These are phyloP conservation scores for Rhamnella rubrinervis DNA, from an alignment of 331 rosid species.

Conservation along the genomic window DNA sequence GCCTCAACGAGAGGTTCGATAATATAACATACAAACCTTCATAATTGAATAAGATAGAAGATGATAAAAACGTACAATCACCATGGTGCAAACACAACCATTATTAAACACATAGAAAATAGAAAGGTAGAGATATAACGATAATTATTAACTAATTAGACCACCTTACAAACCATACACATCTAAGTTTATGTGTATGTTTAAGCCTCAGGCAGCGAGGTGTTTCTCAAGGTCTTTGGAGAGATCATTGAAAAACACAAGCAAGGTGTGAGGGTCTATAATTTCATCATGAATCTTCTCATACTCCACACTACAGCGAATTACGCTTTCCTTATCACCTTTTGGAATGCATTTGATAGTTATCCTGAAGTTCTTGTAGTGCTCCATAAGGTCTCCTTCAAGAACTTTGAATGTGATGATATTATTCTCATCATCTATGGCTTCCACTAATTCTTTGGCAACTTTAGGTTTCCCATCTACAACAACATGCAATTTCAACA, in stretches of 20 bases:
- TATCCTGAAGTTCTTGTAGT: conserved; percentile 19
- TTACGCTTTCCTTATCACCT: conserved; percentile 6
- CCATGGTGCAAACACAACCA: too few relatives aligned
- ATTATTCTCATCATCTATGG: conserved; percentile 20
- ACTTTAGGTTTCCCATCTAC: conserved; percentile 20
- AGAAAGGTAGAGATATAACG: too few relatives aligned
- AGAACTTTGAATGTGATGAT: conserved; percentile 17
- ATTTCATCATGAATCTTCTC: conserved; percentile 18
- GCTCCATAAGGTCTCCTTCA: conserved; percentile 21
- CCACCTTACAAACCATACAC: too few relatives aligned
- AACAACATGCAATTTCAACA: not conserved
- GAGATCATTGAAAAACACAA: conserved; percentile 1
- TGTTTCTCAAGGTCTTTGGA: conserved; percentile 18
- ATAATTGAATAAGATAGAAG: too few relatives aligned
- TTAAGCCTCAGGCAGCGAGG: not conserved
- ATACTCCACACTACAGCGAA: conserved; percentile 20
- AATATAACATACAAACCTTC: too few relatives aligned
- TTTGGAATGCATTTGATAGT: conserved; percentile 3
- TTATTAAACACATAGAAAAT: too few relatives aligned
- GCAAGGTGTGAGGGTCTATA: conserved; percentile 17
- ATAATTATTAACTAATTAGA: too few relatives aligned
- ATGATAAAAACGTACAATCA: too few relatives aligned
- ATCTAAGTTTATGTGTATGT: not conserved
- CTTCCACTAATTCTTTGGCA: conserved; percentile 14
- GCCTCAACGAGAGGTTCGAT: too few relatives aligned